Percentiles rank a stretch among this genome's conserved stretches.
Conservation (phyloP, 306 rosid species). For the Arachis hypogaea region DNA sequence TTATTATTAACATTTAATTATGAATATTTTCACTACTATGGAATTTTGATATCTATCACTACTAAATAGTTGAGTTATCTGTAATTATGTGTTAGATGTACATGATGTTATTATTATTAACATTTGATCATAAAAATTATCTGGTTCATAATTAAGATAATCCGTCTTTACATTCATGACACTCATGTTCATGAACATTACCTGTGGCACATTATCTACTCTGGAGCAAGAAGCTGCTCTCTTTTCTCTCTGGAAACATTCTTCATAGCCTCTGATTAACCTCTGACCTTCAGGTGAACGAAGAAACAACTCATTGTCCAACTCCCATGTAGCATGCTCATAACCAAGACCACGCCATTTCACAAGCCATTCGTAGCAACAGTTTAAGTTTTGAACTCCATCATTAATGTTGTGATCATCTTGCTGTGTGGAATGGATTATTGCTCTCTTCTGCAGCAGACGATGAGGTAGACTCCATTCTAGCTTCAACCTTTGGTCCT, state of each 20-base stretch:
- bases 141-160: not conserved
- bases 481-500: constrained; percentile 52
- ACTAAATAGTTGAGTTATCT: not conserved
- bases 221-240: constrained; percentile 37
- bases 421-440: constrained; percentile 41
- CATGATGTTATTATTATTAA: not conserved
- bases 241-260: constrained; percentile 47
- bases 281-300: constrained; percentile 50
- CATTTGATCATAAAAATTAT: constrained; percentile 20
- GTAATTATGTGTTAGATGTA: not conserved
- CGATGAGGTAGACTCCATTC: constrained; percentile 74
- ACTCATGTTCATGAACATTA: constrained; percentile 6
- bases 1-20: too few relatives aligned
- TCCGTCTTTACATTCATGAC: not conserved
- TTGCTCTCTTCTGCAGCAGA: constrained; percentile 57
- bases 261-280: constrained; percentile 59
- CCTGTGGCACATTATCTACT: constrained; percentile 46
- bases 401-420: constrained; percentile 37
- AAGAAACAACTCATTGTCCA: constrained; percentile 58
- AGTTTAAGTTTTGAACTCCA: constrained; percentile 41
- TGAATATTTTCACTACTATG: not conserved
- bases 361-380: constrained; percentile 70
- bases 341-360: constrained; percentile 74
- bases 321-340: constrained; percentile 72
- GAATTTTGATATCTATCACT: constrained; percentile 6